Base-by-base conservation (phyloP, 345 rosid species). In the Murraya koenigii region DNA sequence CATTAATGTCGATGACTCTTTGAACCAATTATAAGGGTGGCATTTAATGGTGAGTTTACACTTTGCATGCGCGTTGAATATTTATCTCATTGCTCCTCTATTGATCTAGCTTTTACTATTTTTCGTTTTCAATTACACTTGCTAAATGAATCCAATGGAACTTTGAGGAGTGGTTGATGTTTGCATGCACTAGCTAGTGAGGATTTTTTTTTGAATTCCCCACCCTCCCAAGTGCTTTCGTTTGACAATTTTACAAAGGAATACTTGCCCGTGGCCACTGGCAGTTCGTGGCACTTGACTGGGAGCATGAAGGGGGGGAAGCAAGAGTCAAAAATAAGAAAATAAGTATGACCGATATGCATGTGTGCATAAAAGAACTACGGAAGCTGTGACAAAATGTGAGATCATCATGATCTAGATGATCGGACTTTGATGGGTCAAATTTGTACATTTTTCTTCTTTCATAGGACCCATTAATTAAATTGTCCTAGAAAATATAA, bases 11-110 rank as follows among this genome's bases (percentile, higher is more conserved):
- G 75, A 72, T 35, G 49, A 44, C 49, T 3, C 0, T 0, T 44
- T 44, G 49, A 44, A 11, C 15, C 4, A 44, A 3, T 44, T 11
- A 11, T 7, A 33, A 19, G 17, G 38, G 56, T 25, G 76, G 3
- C 47, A 72, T 56, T 23, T 58, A 70, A 47, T n/a, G 7, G 66
- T 4, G 55, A 60, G 56, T 36, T 61, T 41, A 8, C 22, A 22
- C 60, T 22, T 44, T 59, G 66, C 59, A 61, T 74, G 77, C 77
- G 59, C 59, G 56, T 74, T 74, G 77, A 74, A 74, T 4, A 71
- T 41, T 66, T 1, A 62, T 66, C 38, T 38, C 15, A 10, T 5
- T 52, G 56, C 22, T 52, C 7, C 56, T 52, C 19, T 1, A 6
- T 17, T 49, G 20, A 49, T 49, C 55, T n/a, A n/a, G n/a, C n/a